Percentiles rank a stretch among this genome's conserved stretches.
Evolutionary conservation across 2,329 filamentous ascomycete species (phyloP).

Genomic region (Fusarium nelsonii): DNA sequence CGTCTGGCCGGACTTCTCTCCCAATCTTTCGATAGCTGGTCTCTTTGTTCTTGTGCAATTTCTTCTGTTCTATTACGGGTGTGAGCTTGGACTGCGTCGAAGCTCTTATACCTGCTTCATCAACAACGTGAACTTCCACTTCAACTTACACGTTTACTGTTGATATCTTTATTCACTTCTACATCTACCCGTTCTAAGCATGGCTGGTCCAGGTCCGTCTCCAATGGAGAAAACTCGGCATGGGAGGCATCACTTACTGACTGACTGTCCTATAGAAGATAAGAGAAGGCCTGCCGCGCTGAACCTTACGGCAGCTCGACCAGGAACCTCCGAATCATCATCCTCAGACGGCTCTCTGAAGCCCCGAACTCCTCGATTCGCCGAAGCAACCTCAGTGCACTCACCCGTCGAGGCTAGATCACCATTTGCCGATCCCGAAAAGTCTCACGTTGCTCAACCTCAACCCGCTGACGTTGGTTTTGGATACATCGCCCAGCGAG

Average conservation of each 20-base stretch:
- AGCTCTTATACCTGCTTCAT: conserved; percentile 38
- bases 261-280: conserved; percentile 57
- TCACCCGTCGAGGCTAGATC: conserved; percentile 75
- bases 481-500: conserved; percentile 81
- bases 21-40: conserved; percentile 66
- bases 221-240: conserved; percentile 1
- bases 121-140: conserved; percentile 22
- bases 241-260: conserved; percentile 40
- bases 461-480: conserved; percentile 92
- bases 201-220: conserved; percentile 58
- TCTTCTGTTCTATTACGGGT: conserved; percentile 49
- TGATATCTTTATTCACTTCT: conserved; percentile 23
- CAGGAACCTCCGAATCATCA: conserved; percentile 63
- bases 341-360: conserved; percentile 71
- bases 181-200: conserved; percentile 45
- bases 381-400: conserved; percentile 82
- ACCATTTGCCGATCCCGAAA: conserved; percentile 71
- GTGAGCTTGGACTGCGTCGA: conserved; percentile 47
- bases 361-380: conserved; percentile 82
- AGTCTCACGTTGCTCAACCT: conserved; percentile 67
- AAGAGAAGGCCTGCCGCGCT: conserved; percentile 69
- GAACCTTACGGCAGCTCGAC: conserved; percentile 64
- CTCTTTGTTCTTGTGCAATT: conserved; percentile 59
- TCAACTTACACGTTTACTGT: conserved; percentile 16
- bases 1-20: conserved; percentile 53